These are phyloP conservation scores for Fusarium metavorans DNA, from an alignment of 2,329 filamentous ascomycete species.

Conservation along the genomic window DNA sequence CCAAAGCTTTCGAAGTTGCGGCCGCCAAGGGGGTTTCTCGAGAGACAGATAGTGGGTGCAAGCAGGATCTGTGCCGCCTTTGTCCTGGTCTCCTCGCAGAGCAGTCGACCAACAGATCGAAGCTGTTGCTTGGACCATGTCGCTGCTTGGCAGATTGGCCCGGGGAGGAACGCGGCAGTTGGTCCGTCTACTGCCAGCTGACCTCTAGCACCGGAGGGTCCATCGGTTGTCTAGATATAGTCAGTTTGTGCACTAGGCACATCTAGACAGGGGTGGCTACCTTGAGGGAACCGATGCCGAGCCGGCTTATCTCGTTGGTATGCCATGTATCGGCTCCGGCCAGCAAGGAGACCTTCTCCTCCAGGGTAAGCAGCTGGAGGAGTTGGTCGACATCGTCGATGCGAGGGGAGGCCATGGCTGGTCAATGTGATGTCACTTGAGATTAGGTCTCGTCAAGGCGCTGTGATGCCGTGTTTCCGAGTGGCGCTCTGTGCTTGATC, in stretches of 20 bases:
- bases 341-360: slow-evolving; percentile 19
- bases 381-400: neutral
- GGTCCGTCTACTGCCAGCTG: slow-evolving; percentile 18
- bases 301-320: slow-evolving; percentile 12
- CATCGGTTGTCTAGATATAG: neutral
- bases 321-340: slow-evolving; percentile 19
- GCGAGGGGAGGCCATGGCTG: neutral
- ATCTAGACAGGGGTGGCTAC: neutral
- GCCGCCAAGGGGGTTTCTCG: neutral
- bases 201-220: neutral
- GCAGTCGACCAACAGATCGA: neutral
- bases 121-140: slow-evolving; percentile 17
- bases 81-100: neutral
- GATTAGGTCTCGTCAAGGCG: neutral
- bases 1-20: neutral
- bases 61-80: neutral
- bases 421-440: neutral
- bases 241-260: neutral
- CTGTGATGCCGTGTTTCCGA: neutral
- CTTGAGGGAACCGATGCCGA: slow-evolving; percentile 23
- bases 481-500: neutral
- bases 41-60: neutral
- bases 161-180: slow-evolving; percentile 22
- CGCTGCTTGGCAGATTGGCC: slow-evolving; percentile 24
- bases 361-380: slow-evolving; percentile 1